A percentile compares a stretch with the other conserved stretches of the same genome.
Conservation (phyloP, 2,329 filamentous ascomycete genomes). For the Calonectria hawksworthii region DNA sequence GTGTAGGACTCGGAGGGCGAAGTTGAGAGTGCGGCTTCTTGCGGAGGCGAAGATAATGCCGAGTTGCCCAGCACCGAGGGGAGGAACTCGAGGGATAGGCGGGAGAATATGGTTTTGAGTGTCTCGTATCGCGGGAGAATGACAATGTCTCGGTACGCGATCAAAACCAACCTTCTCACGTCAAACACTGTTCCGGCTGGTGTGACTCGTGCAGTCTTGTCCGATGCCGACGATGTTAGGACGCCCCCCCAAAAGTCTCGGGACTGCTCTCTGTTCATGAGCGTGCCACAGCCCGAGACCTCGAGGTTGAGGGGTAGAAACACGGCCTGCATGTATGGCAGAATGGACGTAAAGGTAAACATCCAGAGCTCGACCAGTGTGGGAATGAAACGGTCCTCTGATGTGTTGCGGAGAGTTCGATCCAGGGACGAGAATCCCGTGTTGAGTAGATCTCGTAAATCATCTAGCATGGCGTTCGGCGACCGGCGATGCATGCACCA, state of each 20-base stretch:
- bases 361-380: slow-evolving; percentile 95
- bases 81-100: slow-evolving; percentile 85
- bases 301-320: slow-evolving; percentile 95
- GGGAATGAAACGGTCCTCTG: slow-evolving; percentile 91
- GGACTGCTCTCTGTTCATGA: slow-evolving; percentile 84
- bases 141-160: slow-evolving; percentile 89
- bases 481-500: slow-evolving; percentile 82
- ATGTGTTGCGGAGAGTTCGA: slow-evolving; percentile 81
- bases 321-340: slow-evolving; percentile 95
- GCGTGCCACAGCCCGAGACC: slow-evolving; percentile 85
- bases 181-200: slow-evolving; percentile 75
- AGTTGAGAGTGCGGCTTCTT: slow-evolving; percentile 64
- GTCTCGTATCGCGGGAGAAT: slow-evolving; percentile 91
- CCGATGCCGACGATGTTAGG: slow-evolving; percentile 56
- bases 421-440: slow-evolving; percentile 90
- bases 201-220: slow-evolving; percentile 58
- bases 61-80: slow-evolving; percentile 67
- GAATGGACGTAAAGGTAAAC: slow-evolving; percentile 88
- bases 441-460: slow-evolving; percentile 80
- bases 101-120: slow-evolving; percentile 90
- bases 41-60: slow-evolving; percentile 67
- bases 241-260: slow-evolving; percentile 91
- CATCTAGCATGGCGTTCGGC: slow-evolving; percentile 80
- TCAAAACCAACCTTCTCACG: slow-evolving; percentile 88
- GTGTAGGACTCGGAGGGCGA: slow-evolving; percentile 64